Evolutionary conservation across 805 yeast species (phyloP).

Genomic region (Cyberlindnera sargentensis): DNA sequence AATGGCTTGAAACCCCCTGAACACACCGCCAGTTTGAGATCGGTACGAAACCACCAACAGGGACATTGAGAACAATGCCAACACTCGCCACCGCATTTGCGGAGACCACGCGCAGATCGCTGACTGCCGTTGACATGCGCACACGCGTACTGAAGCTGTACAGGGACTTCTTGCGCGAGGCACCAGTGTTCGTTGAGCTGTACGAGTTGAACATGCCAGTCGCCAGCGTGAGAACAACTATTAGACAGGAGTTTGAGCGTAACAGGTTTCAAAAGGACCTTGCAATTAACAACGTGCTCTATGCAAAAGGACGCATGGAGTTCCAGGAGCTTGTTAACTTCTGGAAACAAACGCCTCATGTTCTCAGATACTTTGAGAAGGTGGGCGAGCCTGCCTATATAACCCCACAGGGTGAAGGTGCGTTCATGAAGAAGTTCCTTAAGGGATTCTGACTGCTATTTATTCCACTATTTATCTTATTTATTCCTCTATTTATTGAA

Average conservation of each 20-base stretch:
- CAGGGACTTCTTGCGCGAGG: conserved; percentile 62
- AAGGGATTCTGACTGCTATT: conserved; percentile 35
- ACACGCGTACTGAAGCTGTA: conserved; percentile 61
- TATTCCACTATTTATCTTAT: conserved; percentile 3
- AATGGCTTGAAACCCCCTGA: neutral
- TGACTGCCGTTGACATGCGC: conserved; percentile 53
- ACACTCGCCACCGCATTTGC: conserved; percentile 82
- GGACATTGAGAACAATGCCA: conserved; percentile 31
- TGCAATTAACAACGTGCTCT: conserved; percentile 58
- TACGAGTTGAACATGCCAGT: conserved; percentile 74
- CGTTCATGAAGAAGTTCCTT: conserved; percentile 67
- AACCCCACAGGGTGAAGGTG: conserved; percentile 37
- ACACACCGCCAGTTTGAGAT: neutral
- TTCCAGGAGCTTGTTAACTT: conserved; percentile 82
- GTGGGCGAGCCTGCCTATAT: conserved; percentile 43
- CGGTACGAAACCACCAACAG: neutral
- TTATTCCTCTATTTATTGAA: neutral
- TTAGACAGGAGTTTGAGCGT: conserved; percentile 87
- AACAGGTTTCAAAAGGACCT: conserved; percentile 66
- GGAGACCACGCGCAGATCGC: conserved; percentile 65
- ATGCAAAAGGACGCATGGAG: conserved; percentile 85
- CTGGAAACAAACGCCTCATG: conserved; percentile 87
- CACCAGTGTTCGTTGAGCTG: conserved; percentile 51
- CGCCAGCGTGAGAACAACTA: conserved; percentile 70
- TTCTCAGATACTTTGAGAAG: conserved; percentile 72